Conservation (phyloP, 2,329 filamentous ascomycete genomes). For the Fonsecaea pugnacius region DNA sequence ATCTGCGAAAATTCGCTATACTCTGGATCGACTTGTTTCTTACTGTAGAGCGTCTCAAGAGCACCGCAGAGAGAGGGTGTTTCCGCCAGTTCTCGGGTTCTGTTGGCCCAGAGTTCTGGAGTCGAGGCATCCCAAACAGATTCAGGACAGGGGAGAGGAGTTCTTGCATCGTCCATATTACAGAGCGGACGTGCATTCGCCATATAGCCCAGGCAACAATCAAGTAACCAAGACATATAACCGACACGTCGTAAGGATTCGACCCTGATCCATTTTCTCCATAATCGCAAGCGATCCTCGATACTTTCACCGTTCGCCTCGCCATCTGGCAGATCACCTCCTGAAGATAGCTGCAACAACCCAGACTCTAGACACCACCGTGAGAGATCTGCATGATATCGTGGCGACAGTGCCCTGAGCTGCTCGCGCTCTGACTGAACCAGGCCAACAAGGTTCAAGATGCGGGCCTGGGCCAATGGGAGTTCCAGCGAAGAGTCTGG, state of each 20-base stretch:
- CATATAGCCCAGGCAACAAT: slow-evolving; percentile 46
- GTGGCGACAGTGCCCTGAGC: slow-evolving; percentile 23
- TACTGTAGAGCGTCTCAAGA: slow-evolving; percentile 54
- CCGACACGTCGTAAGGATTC: slow-evolving; percentile 47
- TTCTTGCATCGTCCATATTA: slow-evolving; percentile 46
- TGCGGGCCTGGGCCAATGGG: slow-evolving; percentile 29
- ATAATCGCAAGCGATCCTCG: slow-evolving; percentile 5
- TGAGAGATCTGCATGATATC: slow-evolving; percentile 34
- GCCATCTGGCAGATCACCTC: slow-evolving; percentile 2
- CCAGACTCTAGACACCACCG: slow-evolving; percentile 34
- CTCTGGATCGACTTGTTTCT: slow-evolving; percentile 51
- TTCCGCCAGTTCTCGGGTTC: slow-evolving; percentile 5
- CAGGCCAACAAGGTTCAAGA: slow-evolving; percentile 32
- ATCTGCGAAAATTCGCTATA: slow-evolving; percentile 57
- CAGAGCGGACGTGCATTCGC: slow-evolving; percentile 41
- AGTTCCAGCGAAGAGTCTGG: slow-evolving; percentile 26
- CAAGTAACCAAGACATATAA: slow-evolving; percentile 47
- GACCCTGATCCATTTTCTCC: slow-evolving; percentile 49
- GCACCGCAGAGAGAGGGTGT: slow-evolving; percentile 38
- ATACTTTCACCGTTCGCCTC: not conserved
- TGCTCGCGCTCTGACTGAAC: slow-evolving; percentile 32
- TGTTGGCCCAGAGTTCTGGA: slow-evolving; percentile 41
- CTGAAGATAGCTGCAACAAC: slow-evolving; percentile 26
- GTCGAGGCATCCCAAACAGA: slow-evolving; percentile 47
- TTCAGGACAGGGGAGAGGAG: slow-evolving; percentile 48